Evolutionary conservation across 2,329 filamentous ascomycete genomes (phyloP).

Genomic region (Cyphellophora europaea): DNA sequence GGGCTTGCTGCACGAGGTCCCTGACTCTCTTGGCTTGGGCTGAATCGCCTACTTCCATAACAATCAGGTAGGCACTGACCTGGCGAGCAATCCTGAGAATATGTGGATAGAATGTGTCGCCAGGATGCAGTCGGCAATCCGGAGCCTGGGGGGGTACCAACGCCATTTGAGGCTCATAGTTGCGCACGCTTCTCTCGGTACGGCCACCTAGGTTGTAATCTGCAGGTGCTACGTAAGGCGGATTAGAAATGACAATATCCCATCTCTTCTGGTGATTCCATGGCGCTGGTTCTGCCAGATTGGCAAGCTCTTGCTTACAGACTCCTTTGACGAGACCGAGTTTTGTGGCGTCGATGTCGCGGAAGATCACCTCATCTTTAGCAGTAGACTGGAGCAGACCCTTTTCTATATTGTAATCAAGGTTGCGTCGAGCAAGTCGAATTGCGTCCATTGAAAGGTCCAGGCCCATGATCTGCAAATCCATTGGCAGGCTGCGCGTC

Average conservation of each 20-base stretch:
- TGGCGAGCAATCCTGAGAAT: conserved; percentile 47
- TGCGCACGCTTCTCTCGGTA: conserved; percentile 59
- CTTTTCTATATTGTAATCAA: conserved; percentile 39
- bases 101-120: conserved; percentile 58
- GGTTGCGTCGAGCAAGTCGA: conserved; percentile 55
- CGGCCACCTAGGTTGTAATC: conserved; percentile 53
- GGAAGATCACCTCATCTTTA: conserved; percentile 34
- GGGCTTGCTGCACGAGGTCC: conserved; percentile 10
- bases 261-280: conserved; percentile 14
- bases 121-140: conserved; percentile 18
- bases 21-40: conserved; percentile 59
- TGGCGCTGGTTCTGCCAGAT: not conserved
- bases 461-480: conserved; percentile 53
- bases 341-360: conserved; percentile 37
- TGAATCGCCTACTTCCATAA: conserved; percentile 65
- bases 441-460: conserved; percentile 64
- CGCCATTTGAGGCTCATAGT: conserved; percentile 71
- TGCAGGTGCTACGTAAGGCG: conserved; percentile 71
- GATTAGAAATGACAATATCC: conserved; percentile 76
- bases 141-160: conserved; percentile 44
- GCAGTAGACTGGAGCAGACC: conserved; percentile 21
- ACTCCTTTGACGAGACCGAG: conserved; percentile 12
- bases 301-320: not conserved
- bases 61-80: conserved; percentile 44
- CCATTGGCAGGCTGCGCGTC: conserved; percentile 10